A percentile compares a stretch with the other conserved stretches of the same genome.
Conservation (phyloP, 2,329 filamentous ascomycete genomes). For the Davidsoniella australis region DNA sequence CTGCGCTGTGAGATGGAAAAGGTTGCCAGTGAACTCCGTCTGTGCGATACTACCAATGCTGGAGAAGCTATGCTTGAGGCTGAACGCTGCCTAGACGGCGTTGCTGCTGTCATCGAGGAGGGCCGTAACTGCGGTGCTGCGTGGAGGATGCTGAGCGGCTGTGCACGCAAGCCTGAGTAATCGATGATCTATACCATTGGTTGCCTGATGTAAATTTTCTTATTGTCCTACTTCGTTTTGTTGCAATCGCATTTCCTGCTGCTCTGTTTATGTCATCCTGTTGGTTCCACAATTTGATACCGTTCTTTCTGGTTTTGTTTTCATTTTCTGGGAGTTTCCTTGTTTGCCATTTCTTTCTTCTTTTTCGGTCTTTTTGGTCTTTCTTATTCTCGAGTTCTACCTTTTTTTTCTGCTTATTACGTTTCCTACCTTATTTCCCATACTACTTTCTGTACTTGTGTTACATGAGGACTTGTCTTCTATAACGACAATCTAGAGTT, state of each 20-base stretch:
- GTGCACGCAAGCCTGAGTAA: constrained; percentile 41
- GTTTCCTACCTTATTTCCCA: no score
- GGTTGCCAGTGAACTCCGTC: constrained; percentile 45
- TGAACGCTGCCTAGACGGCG: constrained; percentile 40
- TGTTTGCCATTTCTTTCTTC: neutral
- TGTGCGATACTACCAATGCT: constrained; percentile 34
- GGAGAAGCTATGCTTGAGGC: constrained; percentile 36
- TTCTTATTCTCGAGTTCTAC: neutral
- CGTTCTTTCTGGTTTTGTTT: constrained; percentile 4
- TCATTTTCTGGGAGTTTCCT: neutral
- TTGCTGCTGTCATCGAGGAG: constrained; percentile 46
- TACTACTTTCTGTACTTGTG: no score
- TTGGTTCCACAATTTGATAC: constrained; percentile 1
- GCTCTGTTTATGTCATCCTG: neutral
- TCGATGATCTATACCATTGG: neutral
- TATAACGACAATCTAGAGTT: no score
- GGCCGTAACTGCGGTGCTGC: constrained; percentile 40
- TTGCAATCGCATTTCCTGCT: neutral
- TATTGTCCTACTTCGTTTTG: neutral
- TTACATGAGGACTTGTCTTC: no score
- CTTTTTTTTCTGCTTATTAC: no score
- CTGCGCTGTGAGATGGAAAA: constrained; percentile 74
- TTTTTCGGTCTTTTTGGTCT: neutral
- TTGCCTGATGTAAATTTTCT: neutral
- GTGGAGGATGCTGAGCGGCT: constrained; percentile 45